These are phyloP conservation scores for Globisporangium okanoganense DNA, from an alignment of 352 stramenopile genomes.

Conservation along the genomic window DNA sequence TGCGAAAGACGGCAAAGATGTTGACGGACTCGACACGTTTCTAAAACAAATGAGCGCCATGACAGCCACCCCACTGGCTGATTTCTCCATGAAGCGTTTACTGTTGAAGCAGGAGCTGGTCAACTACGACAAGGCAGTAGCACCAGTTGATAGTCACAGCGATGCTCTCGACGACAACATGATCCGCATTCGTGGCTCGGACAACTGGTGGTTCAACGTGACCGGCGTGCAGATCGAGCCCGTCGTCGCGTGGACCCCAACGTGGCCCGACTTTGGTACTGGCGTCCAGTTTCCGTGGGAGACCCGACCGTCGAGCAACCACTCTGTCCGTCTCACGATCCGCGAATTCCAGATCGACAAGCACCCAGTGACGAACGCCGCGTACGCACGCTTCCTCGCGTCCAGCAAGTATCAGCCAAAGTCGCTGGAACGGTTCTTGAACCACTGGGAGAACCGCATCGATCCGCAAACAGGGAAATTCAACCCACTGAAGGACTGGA, in stretches of 20 bases:
- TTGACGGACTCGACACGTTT: conserved; percentile 34
- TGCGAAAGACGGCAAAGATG: conserved; percentile 4
- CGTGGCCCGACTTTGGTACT: conserved; percentile 43
- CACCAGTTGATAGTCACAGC: neutral
- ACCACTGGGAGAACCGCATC: conserved; percentile 61
- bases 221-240: conserved; percentile 80
- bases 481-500: conserved; percentile 34
- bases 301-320: conserved; percentile 70
- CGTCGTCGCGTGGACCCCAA: conserved; percentile 64
- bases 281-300: conserved; percentile 88
- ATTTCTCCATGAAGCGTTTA: conserved; percentile 36
- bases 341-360: conserved; percentile 72
- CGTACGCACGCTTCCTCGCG: conserved; percentile 57
- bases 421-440: conserved; percentile 58
- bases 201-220: conserved; percentile 79
- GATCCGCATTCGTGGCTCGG: conserved; percentile 39
- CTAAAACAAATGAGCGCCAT: conserved; percentile 45
- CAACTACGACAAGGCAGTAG: neutral
- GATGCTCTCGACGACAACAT: conserved; percentile 30
- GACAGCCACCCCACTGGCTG: conserved; percentile 37
- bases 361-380: conserved; percentile 73
- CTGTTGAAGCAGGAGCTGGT: conserved; percentile 41
- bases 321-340: conserved; percentile 55
- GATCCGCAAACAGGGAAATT: conserved; percentile 7
- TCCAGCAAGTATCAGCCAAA: conserved; percentile 51